Percentiles rank a stretch among this genome's conserved stretches.
Conservation (phyloP, 306 rosid genomes). For the barrel medic (Medicago truncatula) region MtrunA17r5.0-ANR NC_053042.1:35067001-35067500, state of each 20-base stretch:
- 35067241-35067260: not conserved
- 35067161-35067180: slow-evolving; percentile 4
- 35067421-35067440: slow-evolving; percentile 1
- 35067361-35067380: not conserved
- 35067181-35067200: slow-evolving; percentile 1
- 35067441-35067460: not conserved
- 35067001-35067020: slow-evolving; percentile 55
- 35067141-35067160: not conserved
- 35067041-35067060: slow-evolving; percentile 68
- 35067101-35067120: slow-evolving; percentile 1
- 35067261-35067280: no score
- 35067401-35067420: not conserved
- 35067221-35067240: not conserved
- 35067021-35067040: slow-evolving; percentile 11
- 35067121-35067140: slow-evolving; percentile 16
- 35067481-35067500: not conserved
- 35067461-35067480: slow-evolving; percentile 4
- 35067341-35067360: not conserved
- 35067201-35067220: not conserved
- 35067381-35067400: slow-evolving; percentile 22
- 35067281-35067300: not conserved
- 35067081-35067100: not conserved
- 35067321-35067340: not conserved
- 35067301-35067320: not conserved
- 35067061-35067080: slow-evolving; percentile 59